A percentile compares a stretch with the other conserved stretches of the same genome.
These are phyloP conservation scores for Tulasnella sp. DNA, from an alignment of 768 basidiomycete genomes.

Conservation along the genomic window DNA sequence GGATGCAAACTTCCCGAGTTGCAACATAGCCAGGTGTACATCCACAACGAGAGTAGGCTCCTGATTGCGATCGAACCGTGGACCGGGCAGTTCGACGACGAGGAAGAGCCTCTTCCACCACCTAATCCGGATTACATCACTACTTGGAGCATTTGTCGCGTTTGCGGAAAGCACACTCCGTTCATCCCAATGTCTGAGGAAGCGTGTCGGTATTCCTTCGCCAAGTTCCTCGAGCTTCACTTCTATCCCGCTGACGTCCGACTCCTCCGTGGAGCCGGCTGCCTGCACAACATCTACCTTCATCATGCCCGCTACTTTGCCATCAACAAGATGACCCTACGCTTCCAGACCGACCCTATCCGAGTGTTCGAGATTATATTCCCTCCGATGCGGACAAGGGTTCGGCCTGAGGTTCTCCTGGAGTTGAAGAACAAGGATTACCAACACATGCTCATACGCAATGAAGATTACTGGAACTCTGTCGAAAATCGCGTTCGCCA, in stretches of 20 bases:
- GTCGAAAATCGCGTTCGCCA: slow-evolving; percentile 27
- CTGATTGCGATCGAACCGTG: slow-evolving; percentile 82
- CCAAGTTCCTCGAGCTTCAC: slow-evolving; percentile 89
- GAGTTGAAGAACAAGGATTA: slow-evolving; percentile 89
- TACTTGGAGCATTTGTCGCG: slow-evolving; percentile 81
- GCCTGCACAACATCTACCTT: slow-evolving; percentile 87
- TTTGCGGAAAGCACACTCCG: slow-evolving; percentile 67
- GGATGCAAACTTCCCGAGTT: slow-evolving; percentile 70
- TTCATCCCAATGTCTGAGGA: slow-evolving; percentile 84
- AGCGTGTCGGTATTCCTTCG: slow-evolving; percentile 88
- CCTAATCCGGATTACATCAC: slow-evolving; percentile 55
- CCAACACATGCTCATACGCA: slow-evolving; percentile 57
- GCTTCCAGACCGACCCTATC: slow-evolving; percentile 77
- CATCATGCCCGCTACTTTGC: slow-evolving; percentile 90
- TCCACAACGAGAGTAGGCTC: slow-evolving; percentile 75
- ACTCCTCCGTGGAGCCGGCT: slow-evolving; percentile 76
- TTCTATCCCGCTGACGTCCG: slow-evolving; percentile 86
- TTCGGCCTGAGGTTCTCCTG: slow-evolving; percentile 77
- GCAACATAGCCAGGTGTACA: slow-evolving; percentile 79
- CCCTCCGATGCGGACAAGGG: slow-evolving; percentile 75
- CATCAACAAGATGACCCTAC: slow-evolving; percentile 67
- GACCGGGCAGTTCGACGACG: slow-evolving; percentile 65
- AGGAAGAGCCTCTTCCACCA: slow-evolving; percentile 33
- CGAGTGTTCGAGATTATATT: slow-evolving; percentile 76
- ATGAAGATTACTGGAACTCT: slow-evolving; percentile 37